Evolutionary conservation across 305 asterid genomes (phyloP), one percentile per base, ranked within the genome.

Genomic region (Plantago lanceolata): DNA sequence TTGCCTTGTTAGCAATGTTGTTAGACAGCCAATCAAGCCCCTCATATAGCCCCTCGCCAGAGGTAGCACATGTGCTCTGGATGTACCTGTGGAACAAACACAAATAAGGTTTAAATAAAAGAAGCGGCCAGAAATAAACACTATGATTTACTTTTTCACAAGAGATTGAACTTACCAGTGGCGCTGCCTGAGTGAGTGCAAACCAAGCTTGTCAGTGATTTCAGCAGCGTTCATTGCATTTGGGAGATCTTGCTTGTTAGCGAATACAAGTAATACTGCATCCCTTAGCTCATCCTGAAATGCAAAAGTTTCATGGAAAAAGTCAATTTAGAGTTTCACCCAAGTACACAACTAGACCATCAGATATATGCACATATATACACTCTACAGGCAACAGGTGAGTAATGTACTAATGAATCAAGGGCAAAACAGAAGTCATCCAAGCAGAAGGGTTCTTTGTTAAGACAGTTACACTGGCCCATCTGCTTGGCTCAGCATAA

Each of bases 181-280:
- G 45, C 88, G 94, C 83, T 85, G 94, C 79, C 90, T 74, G 74
- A 85, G 90, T 40, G 94, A 85, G 78, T 85, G 90, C 70, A 85
- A 80, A 28, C 90, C 90, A 71, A 85, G 94, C 78, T 85, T 83
- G 72, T 85, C 94, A 49, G 87, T 85, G 29, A 85, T 85, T 77
- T 85, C 93, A 65, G 93, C 89, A 75, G 89, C 93, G 69, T 85
- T 85, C 94, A 83, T 85, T 58, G 94, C 94, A 73, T 85, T 85
- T 17, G 94, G 94, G 57, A 85, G 94, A 83, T 85, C 86, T 73
- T 85, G 90, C 63, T 85, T 85, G 80, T 85, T 85, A 12, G 94
- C 94, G 74, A 83, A 83, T 29, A 85, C 94, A 65, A 85, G 94
- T 53, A 85, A 65, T 61, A 85, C 94, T 29, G 90, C 94, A 77